Evolutionary conservation across 768 basidiomycete species (phyloP).

Genomic region (Mycena belliarum): DNA sequence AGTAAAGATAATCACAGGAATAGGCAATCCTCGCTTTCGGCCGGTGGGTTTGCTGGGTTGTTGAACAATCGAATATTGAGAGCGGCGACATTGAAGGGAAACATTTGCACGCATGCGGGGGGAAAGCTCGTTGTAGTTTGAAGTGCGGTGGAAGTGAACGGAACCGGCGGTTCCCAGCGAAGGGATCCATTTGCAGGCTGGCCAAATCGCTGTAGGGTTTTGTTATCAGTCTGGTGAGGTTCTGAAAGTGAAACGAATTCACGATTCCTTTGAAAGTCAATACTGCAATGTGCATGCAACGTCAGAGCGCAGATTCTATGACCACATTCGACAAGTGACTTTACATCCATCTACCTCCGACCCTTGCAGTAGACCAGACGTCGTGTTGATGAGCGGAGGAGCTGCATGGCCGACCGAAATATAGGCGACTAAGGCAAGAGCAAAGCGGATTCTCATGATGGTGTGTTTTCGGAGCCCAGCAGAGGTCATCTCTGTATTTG

Average conservation of each 20-base stretch:
- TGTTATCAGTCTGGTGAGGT: neutral
- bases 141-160: neutral
- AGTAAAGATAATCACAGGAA: conserved; percentile 2
- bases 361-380: neutral
- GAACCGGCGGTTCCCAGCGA: conserved; percentile 15
- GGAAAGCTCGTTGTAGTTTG: conserved; percentile 4
- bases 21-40: conserved; percentile 16
- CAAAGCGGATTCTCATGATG: neutral
- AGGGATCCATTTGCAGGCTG: conserved; percentile 4
- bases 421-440: neutral
- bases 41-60: conserved; percentile 4
- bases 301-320: too few relatives aligned
- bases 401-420: neutral
- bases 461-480: neutral
- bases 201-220: conserved; percentile 6
- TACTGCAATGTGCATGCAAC: too few relatives aligned
- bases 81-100: neutral
- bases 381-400: neutral
- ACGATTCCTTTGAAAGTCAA: conserved; percentile 2
- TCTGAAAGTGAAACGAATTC: neutral
- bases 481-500: neutral
- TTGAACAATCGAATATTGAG: conserved; percentile 10
- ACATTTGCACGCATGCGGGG: conserved; percentile 16
- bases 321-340: neutral
- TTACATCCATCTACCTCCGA: neutral